phyloP scores from a whole-genome alignment of 169 alveolate genomes.

The Perkinsus olseni region DNA sequence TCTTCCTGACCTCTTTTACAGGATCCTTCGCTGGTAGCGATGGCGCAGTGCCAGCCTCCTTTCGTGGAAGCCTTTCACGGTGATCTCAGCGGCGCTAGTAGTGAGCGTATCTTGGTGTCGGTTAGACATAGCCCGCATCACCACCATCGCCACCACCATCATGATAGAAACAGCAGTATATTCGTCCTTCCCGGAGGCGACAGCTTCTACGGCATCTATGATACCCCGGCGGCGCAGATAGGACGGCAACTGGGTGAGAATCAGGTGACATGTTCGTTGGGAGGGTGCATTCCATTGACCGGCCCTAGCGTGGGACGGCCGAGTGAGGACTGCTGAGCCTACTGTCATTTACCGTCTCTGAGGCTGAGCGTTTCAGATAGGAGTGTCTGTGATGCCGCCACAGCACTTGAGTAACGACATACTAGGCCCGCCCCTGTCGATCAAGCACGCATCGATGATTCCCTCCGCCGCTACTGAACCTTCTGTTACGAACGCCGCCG shows the following conservation, averaged over 20 bases:
- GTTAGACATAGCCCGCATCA: neutral
- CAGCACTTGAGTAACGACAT: neutral
- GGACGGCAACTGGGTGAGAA: neutral
- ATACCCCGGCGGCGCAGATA: neutral
- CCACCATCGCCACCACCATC: neutral
- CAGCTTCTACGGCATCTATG: neutral
- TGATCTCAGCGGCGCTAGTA: neutral
- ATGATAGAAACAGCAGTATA: neutral
- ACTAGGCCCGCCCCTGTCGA: neutral
- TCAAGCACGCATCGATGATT: neutral
- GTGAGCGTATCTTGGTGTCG: neutral
- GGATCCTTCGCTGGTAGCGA: neutral
- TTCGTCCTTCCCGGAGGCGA: neutral
- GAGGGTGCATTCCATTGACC: no score
- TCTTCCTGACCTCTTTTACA: neutral
- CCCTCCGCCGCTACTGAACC: neutral
- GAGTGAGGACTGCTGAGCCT: no score
- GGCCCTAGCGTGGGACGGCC: no score
- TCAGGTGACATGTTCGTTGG: neutral
- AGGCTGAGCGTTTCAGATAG: neutral
- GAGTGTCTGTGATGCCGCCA: neutral
- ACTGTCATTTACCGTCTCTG: no score
- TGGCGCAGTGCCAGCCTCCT: neutral
- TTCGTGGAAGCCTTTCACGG: neutral
- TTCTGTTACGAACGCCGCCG: no score